Evolutionary conservation across 2,329 filamentous ascomycete species (phyloP).

Genomic region (Byssochlamys sp.): DNA sequence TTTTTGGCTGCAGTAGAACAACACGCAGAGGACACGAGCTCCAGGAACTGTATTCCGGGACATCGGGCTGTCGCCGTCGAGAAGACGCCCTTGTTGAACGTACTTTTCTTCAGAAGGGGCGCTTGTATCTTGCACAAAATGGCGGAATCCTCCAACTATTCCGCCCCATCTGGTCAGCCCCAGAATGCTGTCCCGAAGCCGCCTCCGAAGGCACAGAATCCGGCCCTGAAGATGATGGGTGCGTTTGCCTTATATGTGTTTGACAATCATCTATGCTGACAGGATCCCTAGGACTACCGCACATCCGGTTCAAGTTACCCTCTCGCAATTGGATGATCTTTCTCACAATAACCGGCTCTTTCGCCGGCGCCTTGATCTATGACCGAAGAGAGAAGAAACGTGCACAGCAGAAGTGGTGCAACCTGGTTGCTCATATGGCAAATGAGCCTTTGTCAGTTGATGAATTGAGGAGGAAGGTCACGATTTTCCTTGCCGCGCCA

Average conservation of each 20-base stretch:
- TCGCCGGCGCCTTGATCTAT: conserved; percentile 75
- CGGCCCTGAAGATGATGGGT: conserved; percentile 16
- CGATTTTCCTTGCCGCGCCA: conserved; percentile 74
- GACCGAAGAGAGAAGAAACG: conserved; percentile 83
- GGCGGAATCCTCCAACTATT: conserved; percentile 26
- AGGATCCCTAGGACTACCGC: conserved; percentile 58
- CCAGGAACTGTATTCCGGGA: neutral
- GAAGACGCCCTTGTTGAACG: neutral
- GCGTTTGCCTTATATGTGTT: conserved; percentile 3
- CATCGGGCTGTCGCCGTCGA: neutral
- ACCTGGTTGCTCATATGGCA: conserved; percentile 73
- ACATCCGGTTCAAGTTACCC: conserved; percentile 71
- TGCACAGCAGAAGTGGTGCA: conserved; percentile 76
- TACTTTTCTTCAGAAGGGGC: neutral
- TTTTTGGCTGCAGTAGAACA: neutral
- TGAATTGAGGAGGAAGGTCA: conserved; percentile 71
- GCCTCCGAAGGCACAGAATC: conserved; percentile 12
- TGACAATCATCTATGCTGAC: conserved; percentile 8
- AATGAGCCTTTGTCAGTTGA: conserved; percentile 63
- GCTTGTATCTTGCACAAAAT: conserved; percentile 13
- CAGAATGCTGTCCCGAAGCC: conserved; percentile 13
- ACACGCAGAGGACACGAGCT: neutral
- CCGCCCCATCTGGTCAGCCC: conserved; percentile 27
- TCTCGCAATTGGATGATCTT: conserved; percentile 99
- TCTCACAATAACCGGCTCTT: conserved; percentile 64